These are phyloP conservation scores for Aspergillus campestris DNA, from an alignment of 495 filamentous ascomycete species.

Conservation along the genomic window DNA sequence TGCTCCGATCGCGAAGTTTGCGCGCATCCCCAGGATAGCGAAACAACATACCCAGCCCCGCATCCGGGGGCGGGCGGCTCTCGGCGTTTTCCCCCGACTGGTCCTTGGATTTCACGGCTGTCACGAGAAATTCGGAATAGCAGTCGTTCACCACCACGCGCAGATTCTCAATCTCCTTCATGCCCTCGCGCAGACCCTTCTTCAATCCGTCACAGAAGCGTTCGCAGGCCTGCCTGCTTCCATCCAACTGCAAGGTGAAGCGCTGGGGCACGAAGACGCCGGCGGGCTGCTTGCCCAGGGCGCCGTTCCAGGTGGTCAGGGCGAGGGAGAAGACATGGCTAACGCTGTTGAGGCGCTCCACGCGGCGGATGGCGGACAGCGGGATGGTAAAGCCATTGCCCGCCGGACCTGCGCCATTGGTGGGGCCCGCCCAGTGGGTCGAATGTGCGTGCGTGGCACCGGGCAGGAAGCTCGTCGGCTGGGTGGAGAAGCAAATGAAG, in stretches of 20 bases:
- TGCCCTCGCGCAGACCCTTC: constrained; percentile 71
- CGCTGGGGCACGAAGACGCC: constrained; percentile 58
- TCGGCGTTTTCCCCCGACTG: constrained; percentile 28
- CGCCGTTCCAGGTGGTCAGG: constrained; percentile 93
- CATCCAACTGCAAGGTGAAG: constrained; percentile 82
- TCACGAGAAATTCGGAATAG: constrained; percentile 87
- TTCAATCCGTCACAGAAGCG: constrained; percentile 94
- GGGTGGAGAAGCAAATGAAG: constrained; percentile 93
- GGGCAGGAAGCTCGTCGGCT: constrained; percentile 75
- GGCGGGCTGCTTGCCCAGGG: constrained; percentile 44
- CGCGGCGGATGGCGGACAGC: constrained; percentile 79
- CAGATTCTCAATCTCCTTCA: constrained; percentile 77
- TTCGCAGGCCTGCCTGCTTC: constrained; percentile 81
- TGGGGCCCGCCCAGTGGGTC: constrained; percentile 75
- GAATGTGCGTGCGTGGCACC: constrained; percentile 68
- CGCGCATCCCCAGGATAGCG: constrained; percentile 93
- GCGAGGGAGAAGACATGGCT: constrained; percentile 86
- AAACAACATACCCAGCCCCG: constrained; percentile 86
- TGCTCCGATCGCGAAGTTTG: constrained; percentile 88
- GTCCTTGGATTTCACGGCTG: constrained; percentile 34
- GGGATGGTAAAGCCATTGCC: constrained; percentile 97
- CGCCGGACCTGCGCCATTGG: constrained; percentile 82
- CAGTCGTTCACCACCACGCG: constrained; percentile 69
- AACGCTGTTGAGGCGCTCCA: constrained; percentile 85
- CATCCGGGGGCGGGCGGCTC: constrained; percentile 69